Conservation (phyloP, 805 yeast species). For the Kockiozyma suomiensis region DNA sequence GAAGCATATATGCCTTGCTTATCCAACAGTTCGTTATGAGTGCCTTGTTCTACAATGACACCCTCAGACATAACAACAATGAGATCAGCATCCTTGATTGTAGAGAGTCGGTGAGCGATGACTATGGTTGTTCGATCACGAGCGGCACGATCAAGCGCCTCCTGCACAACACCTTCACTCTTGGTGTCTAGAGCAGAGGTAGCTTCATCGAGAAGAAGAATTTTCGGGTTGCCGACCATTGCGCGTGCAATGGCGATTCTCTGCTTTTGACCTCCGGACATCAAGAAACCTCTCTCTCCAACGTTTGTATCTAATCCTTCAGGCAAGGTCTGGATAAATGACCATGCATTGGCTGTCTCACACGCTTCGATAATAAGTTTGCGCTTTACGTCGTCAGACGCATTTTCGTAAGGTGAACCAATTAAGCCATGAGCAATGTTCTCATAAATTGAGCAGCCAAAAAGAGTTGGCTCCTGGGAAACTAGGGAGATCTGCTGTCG, state of each 20-base stretch:
- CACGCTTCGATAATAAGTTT: constrained; percentile 49
- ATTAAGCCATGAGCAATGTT: constrained; percentile 75
- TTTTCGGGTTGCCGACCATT: constrained; percentile 55
- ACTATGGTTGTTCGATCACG: constrained; percentile 49
- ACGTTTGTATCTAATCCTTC: constrained; percentile 52
- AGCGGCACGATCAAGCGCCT: constrained; percentile 47
- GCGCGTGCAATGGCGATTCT: constrained; percentile 68
- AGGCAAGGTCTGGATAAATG: constrained; percentile 56
- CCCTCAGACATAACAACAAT: constrained; percentile 50
- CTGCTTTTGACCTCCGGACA: constrained; percentile 71
- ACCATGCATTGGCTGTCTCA: constrained; percentile 54
- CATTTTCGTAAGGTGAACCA: constrained; percentile 39
- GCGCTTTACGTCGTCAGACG: constrained; percentile 45
- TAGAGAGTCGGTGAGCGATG: constrained; percentile 56
- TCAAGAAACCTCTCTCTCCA: constrained; percentile 60
- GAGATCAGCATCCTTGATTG: constrained; percentile 53
- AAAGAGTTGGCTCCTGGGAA: constrained; percentile 60
- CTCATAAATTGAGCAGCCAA: constrained; percentile 78
- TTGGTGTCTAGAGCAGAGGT: constrained; percentile 66
- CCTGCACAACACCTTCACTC: constrained; percentile 61
- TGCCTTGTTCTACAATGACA: constrained; percentile 49
- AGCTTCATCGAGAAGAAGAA: constrained; percentile 65
- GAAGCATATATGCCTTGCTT: constrained; percentile 34
- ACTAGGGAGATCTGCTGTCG: constrained; percentile 61
- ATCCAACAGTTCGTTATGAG: constrained; percentile 40